Conservation (phyloP, 2,329 filamentous ascomycete genomes). For the Cercospora janseana region DNA sequence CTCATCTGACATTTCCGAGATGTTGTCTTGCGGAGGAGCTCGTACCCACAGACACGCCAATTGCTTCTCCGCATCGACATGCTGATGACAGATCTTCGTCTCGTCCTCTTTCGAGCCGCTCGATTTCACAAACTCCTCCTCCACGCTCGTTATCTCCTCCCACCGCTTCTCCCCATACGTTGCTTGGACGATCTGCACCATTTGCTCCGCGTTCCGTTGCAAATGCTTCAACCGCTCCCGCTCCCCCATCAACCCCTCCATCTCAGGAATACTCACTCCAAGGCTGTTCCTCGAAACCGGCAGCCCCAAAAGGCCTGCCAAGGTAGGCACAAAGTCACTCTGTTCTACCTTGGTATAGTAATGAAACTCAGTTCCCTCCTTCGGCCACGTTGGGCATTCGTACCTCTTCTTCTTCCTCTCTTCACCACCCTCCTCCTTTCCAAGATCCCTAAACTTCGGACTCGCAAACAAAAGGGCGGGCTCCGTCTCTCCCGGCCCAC, state of each 20-base stretch:
- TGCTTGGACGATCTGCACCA: constrained; percentile 71
- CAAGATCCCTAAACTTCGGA: constrained; percentile 26
- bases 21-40: constrained; percentile 25
- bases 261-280: constrained; percentile 76
- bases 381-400: constrained; percentile 55
- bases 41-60: constrained; percentile 32
- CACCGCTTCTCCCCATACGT: constrained; percentile 55
- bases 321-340: constrained; percentile 86
- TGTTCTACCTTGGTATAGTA: constrained; percentile 88
- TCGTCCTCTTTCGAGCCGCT: constrained; percentile 5
- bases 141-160: constrained; percentile 8
- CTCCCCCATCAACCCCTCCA: constrained; percentile 70
- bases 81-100: constrained; percentile 10
- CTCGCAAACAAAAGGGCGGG: constrained; percentile 75
- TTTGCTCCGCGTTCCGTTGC: constrained; percentile 74
- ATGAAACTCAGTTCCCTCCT: constrained; percentile 64
- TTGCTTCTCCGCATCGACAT: constrained; percentile 21
- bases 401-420: constrained; percentile 21
- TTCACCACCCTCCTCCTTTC: neutral
- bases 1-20: constrained; percentile 15
- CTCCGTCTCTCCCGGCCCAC: constrained; percentile 89
- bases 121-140: neutral
- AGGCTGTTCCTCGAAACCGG: constrained; percentile 87
- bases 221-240: constrained; percentile 59
- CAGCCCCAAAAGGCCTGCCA: constrained; percentile 82